These are phyloP conservation scores for Ustilago bromivora DNA, from an alignment of 1,284 basidiomycete genomes.

Conservation along the genomic window DNA sequence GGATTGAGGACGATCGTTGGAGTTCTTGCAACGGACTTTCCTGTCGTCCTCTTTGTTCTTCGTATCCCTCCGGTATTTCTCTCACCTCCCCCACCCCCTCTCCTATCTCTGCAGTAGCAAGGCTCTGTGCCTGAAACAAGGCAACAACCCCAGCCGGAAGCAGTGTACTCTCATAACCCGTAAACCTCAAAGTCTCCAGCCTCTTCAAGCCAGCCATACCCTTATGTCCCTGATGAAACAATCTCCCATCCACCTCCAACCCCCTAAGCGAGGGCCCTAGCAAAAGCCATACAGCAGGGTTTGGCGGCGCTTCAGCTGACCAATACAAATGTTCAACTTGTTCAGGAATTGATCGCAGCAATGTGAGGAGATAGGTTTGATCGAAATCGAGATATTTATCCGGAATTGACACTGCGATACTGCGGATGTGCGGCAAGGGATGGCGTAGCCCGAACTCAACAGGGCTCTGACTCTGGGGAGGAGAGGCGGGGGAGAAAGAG, in stretches of 20 bases:
- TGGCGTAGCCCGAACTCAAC: conserved; percentile 7
- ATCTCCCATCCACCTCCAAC: conserved; percentile 30
- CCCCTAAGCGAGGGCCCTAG: conserved; percentile 10
- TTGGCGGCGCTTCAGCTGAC: conserved; percentile 27
- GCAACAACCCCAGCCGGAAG: conserved; percentile 26
- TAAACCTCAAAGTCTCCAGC: conserved; percentile 35
- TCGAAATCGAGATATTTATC: conserved; percentile 38
- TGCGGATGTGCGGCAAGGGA: conserved; percentile 19
- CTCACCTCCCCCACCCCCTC: neutral
- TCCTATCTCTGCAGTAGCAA: neutral
- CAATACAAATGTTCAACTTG: conserved; percentile 31
- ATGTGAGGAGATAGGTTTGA: conserved; percentile 23
- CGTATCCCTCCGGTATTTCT: neutral
- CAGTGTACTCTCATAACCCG: conserved; percentile 40
- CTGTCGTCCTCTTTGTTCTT: conserved; percentile 8
- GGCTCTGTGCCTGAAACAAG: conserved; percentile 10
- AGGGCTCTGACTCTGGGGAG: neutral
- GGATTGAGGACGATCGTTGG: neutral
- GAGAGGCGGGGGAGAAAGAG: conserved; percentile 7
- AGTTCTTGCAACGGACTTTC: conserved; percentile 12
- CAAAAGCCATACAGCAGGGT: conserved; percentile 24
- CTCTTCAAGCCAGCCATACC: conserved; percentile 13
- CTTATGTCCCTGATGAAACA: conserved; percentile 36
- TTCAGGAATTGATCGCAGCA: conserved; percentile 25
- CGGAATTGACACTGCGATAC: conserved; percentile 21